Evolutionary conservation across 2,329 filamentous ascomycete species (phyloP), one percentile per base, ranked within the genome.

Genomic region (Mariannaea sp.): DNA sequence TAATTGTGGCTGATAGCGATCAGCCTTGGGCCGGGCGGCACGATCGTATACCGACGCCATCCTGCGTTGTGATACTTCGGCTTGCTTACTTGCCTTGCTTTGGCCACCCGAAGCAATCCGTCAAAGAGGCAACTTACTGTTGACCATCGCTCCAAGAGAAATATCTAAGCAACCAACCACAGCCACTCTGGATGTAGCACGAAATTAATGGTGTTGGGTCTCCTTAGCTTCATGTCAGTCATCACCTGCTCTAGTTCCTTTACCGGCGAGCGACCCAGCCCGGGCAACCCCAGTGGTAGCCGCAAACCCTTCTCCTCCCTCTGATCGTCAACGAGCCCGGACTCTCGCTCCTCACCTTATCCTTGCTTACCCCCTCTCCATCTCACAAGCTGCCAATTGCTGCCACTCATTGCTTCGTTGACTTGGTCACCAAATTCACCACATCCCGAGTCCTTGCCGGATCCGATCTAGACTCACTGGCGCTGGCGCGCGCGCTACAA

Each of bases 351-450:
- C 50, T 55, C 48, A 42, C 41, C 52, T 42, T 57, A 51, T 64
- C 55, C 53, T 56, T 56, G 49, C 49, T 38, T 53, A 42, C 38
- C 32, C 51, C 49, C 35, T 60, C 63, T 55, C 64, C 61, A 64
- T 49, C 52, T 58, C 56, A 50, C 51, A 52, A 42, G 40, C 56
- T 59, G 49, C 46, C 53, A 64, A 62, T 53, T 66, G 45, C 58
- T 62, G 53, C 42, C 49, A 64, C 59, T 51, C 62, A 62, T 64
- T 65, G 57, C 64, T 66, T 56, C 57, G 62, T 56, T 59, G 62
- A 66, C 64, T 38, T 51, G 56, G 43, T 60, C 55, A 57, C 54
- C 58, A 56, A 59, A 53, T 53, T 66, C 60, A 55, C 55, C 60
- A 65, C 60, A 56, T 66, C 60, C 62, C 64, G 59, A 65, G 54